phyloP scores from a whole-genome alignment of 108 stramenopile species.

The Epithemia pelagica region DNA sequence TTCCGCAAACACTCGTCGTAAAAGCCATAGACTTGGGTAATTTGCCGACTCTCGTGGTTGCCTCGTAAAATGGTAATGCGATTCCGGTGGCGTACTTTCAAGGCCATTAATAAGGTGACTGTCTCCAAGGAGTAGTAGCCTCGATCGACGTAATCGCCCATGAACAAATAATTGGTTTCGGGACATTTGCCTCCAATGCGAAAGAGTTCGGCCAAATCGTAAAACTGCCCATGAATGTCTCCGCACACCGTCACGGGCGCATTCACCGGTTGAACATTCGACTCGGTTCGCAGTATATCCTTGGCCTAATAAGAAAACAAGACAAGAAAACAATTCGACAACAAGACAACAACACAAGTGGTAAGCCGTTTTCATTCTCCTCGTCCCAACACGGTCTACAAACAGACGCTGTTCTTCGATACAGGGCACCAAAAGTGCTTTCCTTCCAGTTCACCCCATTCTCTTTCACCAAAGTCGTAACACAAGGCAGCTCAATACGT shows the following conservation, averaged over 20 bases:
- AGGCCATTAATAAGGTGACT: conserved; percentile 87
- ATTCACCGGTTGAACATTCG: conserved; percentile 85
- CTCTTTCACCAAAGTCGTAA: neutral
- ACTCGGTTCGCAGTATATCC: conserved; percentile 75
- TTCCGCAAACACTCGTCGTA: conserved; percentile 99
- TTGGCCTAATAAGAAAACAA: conserved; percentile 17
- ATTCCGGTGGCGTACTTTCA: conserved; percentile 94
- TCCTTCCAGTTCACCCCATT: neutral
- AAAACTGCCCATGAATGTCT: conserved; percentile 90
- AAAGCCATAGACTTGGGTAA: conserved; percentile 98
- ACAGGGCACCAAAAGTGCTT: neutral
- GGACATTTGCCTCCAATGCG: conserved; percentile 91
- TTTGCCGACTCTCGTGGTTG: conserved; percentile 89
- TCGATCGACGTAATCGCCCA: conserved; percentile 99
- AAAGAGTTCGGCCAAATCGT: conserved; percentile 91
- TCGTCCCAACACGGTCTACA: no score
- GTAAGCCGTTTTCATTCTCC: no score
- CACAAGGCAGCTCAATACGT: neutral
- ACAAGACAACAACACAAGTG: conserved; percentile 5
- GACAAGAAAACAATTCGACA: neutral
- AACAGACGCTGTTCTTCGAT: no score
- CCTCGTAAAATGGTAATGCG: conserved; percentile 93
- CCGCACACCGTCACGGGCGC: conserved; percentile 91
- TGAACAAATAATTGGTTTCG: conserved; percentile 97
- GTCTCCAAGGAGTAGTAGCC: conserved; percentile 98